A percentile compares a stretch with the other conserved stretches of the same genome.
Conservation (phyloP, 495 filamentous ascomycete species). For the Lichenothelia convexa region DNA sequence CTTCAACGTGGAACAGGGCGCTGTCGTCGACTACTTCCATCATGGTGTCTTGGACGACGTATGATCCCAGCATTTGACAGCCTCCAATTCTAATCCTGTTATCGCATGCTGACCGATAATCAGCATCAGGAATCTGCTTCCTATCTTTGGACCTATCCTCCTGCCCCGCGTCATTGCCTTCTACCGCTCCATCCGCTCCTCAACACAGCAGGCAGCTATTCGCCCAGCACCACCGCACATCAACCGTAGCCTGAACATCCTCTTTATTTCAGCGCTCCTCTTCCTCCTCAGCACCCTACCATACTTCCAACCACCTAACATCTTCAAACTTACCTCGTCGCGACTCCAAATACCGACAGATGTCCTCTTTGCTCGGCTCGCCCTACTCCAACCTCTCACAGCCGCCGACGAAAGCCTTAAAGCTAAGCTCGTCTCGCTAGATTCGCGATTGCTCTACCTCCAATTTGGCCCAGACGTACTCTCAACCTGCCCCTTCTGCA, state of each 20-base stretch:
- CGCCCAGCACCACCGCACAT: constrained; percentile 40
- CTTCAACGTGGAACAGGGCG: too few relatives aligned
- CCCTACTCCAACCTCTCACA: constrained; percentile 44
- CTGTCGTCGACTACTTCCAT: too few relatives aligned
- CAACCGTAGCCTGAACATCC: constrained; percentile 44
- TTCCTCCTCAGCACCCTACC: constrained; percentile 56
- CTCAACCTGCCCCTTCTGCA: constrained; percentile 63
- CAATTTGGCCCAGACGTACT: constrained; percentile 59
- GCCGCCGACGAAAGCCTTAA: constrained; percentile 42
- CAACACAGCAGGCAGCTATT: constrained; percentile 30
- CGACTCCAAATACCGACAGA: constrained; percentile 71
- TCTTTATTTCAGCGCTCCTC: constrained; percentile 56
- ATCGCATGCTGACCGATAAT: background rate
- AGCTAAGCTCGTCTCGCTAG: constrained; percentile 46
- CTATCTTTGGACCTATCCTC: constrained; percentile 75
- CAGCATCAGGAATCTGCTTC: constrained; percentile 31
- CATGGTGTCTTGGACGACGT: constrained; percentile 11
- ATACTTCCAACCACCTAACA: constrained; percentile 52
- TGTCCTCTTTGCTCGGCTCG: constrained; percentile 67
- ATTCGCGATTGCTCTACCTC: constrained; percentile 63
- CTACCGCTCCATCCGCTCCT: constrained; percentile 43
- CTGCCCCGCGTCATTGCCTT: constrained; percentile 52
- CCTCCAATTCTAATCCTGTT: background rate
- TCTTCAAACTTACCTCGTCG: constrained; percentile 61
- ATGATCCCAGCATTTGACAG: background rate